Evolutionary conservation across 768 basidiomycete species (phyloP), one percentile per base, ranked within the genome.

Genomic region (Phanerodontia chrysosporium): DNA sequence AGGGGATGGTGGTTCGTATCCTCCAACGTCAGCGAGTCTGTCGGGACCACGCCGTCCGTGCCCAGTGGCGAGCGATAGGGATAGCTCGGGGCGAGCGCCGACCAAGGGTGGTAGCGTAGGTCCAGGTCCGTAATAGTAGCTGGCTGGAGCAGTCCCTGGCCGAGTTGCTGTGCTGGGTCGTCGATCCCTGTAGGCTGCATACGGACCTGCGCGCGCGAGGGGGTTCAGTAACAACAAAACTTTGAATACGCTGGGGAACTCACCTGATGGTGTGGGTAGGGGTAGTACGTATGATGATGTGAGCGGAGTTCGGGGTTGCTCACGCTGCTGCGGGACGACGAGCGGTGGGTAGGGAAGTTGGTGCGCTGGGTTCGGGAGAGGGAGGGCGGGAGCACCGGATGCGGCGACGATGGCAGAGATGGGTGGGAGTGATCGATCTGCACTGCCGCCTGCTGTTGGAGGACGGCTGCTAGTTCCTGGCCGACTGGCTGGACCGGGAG

Each of bases 341-440:
- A 67, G 75, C 79, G 65, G 55, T 30, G 60, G 63, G 70, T 46
- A 73, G 75, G 69, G 39, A 9, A 42, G 39, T 42, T 42, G 39
- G 39, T 42, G 67, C 70, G 71, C 61, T 72, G 68, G 61, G 54
- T 71, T 76, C 70, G 70, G 57, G 70, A 64, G 64, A 66, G 69
- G 74, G 66, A 76, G 78, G 65, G 59, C 32, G 64, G 65, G 52
- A 62, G 66, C 59, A 84, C 86, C 76, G 71, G 85, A 77, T 69
- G 84, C 77, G 86, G 86, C 79, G 87, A 90, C 80, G 85, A 89
- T 79, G 74, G 83, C 78, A 76, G 84, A 70, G 86, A 88, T 83
- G 57, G 86, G 85, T 63, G 86, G 86, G 84, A 88, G 85, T 49
- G 82, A 77, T 78, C 76, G 75, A 71, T 74, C 68, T 73, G 81